A percentile compares a stretch with the other conserved stretches of the same genome.
phyloP scores from a whole-genome alignment of 192 early-diverging fungal species.

The Coemansia sp. region DNA sequence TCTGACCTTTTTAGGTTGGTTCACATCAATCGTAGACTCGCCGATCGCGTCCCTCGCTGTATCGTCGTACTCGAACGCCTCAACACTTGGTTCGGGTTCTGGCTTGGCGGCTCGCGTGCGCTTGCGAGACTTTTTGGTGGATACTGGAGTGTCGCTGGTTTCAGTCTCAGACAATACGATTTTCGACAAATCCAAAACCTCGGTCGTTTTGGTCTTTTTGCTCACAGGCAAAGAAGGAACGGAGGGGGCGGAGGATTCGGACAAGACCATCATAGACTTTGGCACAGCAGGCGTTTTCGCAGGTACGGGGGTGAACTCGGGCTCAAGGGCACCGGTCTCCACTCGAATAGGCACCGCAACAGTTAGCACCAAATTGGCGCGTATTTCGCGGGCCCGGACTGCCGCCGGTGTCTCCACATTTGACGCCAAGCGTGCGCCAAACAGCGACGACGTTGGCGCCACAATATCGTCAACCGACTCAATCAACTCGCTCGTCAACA shows the following conservation, averaged over 20 bases:
- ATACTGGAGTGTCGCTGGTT: neutral
- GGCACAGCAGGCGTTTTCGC: neutral
- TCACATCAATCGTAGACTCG: neutral
- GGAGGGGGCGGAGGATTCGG: slow-evolving; percentile 18
- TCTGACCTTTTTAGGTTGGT: neutral
- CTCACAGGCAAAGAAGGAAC: neutral
- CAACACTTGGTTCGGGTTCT: neutral
- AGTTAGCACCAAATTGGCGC: slow-evolving; percentile 27
- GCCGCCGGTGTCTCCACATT: neutral
- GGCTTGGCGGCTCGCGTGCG: neutral
- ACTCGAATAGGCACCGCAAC: slow-evolving; percentile 19
- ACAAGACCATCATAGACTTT: slow-evolving; percentile 26
- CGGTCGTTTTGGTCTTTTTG: slow-evolving; percentile 2
- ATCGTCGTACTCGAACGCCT: neutral
- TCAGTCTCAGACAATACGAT: slow-evolving; percentile 17
- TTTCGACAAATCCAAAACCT: slow-evolving; percentile 11
- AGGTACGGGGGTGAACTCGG: neutral
- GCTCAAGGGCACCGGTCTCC: neutral
- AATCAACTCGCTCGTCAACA: slow-evolving; percentile 16
- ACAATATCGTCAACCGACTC: slow-evolving; percentile 8
- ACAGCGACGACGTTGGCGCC: slow-evolving; percentile 24
- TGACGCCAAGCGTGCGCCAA: slow-evolving; percentile 6
- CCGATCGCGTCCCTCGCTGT: neutral
- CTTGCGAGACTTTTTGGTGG: neutral
- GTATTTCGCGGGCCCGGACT: slow-evolving; percentile 28